Evolutionary conservation across 1,284 basidiomycete species (phyloP).

Genomic region (Microbotryum saponariae): DNA sequence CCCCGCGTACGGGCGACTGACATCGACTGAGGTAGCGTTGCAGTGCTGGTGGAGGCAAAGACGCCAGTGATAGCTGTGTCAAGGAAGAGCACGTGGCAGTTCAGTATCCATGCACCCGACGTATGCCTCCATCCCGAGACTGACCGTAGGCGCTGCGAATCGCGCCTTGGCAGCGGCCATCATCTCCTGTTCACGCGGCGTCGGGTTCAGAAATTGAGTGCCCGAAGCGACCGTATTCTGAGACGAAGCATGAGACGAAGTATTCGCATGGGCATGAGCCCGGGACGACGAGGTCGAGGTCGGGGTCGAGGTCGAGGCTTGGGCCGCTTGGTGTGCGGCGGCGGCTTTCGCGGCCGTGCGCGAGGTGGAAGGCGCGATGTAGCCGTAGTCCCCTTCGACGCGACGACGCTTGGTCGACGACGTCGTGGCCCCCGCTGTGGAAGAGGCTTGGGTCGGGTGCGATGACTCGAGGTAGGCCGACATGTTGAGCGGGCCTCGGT

Average conservation of each 20-base stretch:
- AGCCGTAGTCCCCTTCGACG: conserved; percentile 6
- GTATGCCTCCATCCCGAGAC: too few species aligned
- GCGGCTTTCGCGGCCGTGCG: conserved; percentile 2
- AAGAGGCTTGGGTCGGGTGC: not conserved
- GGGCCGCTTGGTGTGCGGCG: conserved; percentile 1
- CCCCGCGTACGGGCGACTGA: not conserved
- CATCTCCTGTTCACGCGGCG: too few species aligned
- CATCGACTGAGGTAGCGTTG: conserved; percentile 31
- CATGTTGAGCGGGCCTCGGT: too few species aligned
- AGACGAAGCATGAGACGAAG: not conserved
- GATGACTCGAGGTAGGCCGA: too few species aligned
- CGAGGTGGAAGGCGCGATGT: conserved; percentile 9
- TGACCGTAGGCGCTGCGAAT: too few species aligned
- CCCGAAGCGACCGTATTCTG: not conserved
- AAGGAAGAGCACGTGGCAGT: not conserved
- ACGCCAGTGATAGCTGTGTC: conserved; percentile 18
- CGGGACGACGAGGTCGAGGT: too few species aligned
- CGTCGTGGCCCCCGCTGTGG: not conserved
- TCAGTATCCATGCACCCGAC: too few species aligned
- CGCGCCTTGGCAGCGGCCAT: too few species aligned
- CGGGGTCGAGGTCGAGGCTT: too few species aligned
- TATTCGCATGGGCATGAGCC: too few species aligned
- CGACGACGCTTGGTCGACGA: conserved; percentile 7
- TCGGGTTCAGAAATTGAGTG: too few species aligned
- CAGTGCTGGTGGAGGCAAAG: conserved; percentile 20